Evolutionary conservation across 2,329 filamentous ascomycete species (phyloP).

Genomic region (Pestalotiopsis sp.): DNA sequence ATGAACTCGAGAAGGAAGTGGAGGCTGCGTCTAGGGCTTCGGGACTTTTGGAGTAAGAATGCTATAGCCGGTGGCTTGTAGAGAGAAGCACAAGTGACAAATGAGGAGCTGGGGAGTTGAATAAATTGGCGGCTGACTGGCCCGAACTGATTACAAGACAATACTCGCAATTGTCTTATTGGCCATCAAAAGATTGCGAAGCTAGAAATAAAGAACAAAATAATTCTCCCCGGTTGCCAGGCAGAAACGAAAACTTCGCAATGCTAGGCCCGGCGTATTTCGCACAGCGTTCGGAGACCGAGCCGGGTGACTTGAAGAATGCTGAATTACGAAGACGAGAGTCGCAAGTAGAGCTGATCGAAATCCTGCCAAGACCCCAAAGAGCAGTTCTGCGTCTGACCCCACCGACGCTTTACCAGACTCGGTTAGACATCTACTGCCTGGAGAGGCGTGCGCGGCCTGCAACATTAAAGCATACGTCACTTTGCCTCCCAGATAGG

Average conservation of each 20-base stretch:
- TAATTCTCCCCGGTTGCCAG: too few relatives aligned
- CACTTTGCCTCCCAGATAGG: background rate
- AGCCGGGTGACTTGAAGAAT: background rate
- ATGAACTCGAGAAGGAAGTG: background rate
- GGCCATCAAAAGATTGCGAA: too few relatives aligned
- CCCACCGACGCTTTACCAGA: background rate
- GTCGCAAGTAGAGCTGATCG: background rate
- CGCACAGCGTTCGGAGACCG: background rate
- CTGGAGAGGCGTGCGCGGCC: background rate
- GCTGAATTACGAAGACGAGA: background rate
- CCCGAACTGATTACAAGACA: too few relatives aligned
- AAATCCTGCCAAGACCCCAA: background rate
- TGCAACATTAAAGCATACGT: background rate
- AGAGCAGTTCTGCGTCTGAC: background rate
- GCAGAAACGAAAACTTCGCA: too few relatives aligned
- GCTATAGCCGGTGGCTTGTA: background rate
- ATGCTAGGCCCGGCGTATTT: background rate
- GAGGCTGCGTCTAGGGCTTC: background rate
- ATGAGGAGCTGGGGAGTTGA: too few relatives aligned
- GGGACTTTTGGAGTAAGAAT: background rate
- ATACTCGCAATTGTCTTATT: too few relatives aligned
- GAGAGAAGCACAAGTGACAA: too few relatives aligned
- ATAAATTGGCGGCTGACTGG: too few relatives aligned
- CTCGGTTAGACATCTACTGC: background rate
- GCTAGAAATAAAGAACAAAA: too few relatives aligned